Conservation (phyloP, 345 rosid species). For the Eucalyptus microcorys region DNA sequence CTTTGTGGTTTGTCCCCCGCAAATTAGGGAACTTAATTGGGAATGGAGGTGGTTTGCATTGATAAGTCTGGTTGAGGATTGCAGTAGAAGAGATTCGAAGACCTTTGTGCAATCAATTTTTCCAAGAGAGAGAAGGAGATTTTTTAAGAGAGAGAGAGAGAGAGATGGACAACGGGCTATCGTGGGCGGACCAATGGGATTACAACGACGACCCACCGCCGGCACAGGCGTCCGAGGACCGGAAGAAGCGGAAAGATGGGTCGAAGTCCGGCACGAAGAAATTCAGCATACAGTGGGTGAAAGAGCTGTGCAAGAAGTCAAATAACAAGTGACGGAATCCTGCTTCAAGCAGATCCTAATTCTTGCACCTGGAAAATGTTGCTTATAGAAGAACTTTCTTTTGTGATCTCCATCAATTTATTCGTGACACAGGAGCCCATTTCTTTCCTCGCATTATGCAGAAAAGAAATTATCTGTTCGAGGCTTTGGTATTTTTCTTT, state of each 20-base stretch:
- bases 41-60: neutral
- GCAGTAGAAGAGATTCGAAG: neutral
- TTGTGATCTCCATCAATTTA: neutral
- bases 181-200: conserved; percentile 79
- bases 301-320: conserved; percentile 17
- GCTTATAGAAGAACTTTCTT: neutral
- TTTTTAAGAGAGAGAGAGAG: neutral
- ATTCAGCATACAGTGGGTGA: conserved; percentile 16
- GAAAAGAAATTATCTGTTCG: neutral
- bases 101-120: neutral
- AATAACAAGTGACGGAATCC: neutral
- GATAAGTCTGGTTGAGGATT: neutral
- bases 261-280: conserved; percentile 9
- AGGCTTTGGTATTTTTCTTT: neutral
- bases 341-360: neutral
- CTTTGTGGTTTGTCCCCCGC: neutral
- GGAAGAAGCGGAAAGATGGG: conserved; percentile 11
- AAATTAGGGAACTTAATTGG: neutral
- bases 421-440: neutral
- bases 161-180: conserved; percentile 39
- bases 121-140: neutral
- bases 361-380: neutral
- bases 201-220: conserved; percentile 18
- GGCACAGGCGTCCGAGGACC: neutral
- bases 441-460: neutral